Base-by-base conservation (phyloP, 83 land plant genomes). In the Isoetes engelmannii region DNA sequence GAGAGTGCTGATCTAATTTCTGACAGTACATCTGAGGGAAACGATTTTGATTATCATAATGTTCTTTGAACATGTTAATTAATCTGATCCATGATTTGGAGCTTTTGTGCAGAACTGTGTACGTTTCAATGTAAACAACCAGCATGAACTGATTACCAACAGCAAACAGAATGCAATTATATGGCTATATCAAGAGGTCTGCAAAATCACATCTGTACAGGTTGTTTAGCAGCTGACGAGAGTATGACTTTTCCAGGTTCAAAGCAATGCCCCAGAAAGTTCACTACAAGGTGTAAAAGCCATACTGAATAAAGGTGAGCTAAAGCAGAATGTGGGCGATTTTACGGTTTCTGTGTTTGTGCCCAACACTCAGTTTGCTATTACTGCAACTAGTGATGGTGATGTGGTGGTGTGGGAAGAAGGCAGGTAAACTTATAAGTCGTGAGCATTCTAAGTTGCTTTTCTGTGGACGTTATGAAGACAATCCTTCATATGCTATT, bases 261-360 rank as follows among this genome's bases (percentile, higher is more conserved):
- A 9, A 48, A 41, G 44, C 7, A 55, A 69, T 49, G 67, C 17
- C 42, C 44, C 9, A 15, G 18, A 54, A 10, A 44, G 0, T 6
- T 7, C 7, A 10, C 54, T 70, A 41, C 18, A 58, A 17, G 63
- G 72, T 44, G 15, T 56, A 58, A 17, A 70, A 42, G 64, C 72
- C n/a, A n/a, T 44, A 7, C 37, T 46, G 9, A 70, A 70, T n/a
- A 57, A 63, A 60, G 46, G 7, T 5, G 72, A 60, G 47, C n/a
- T 70, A 4, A 28, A 59, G 60, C 70, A 60, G 19, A 46, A 21
- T 15, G 59, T 70, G n/a, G 73, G 73, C 10, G 21, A 5, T 5
- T 70, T 70, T 45, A 70, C 73, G n/a, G 68, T 70, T 45, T 58
- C 73, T 28, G 5, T 13, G 7, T 70, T 70, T 70, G 58, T 57